These are phyloP conservation scores for Lumnitzera littorea DNA, from an alignment of 345 rosid genomes.

Conservation along the genomic window DNA sequence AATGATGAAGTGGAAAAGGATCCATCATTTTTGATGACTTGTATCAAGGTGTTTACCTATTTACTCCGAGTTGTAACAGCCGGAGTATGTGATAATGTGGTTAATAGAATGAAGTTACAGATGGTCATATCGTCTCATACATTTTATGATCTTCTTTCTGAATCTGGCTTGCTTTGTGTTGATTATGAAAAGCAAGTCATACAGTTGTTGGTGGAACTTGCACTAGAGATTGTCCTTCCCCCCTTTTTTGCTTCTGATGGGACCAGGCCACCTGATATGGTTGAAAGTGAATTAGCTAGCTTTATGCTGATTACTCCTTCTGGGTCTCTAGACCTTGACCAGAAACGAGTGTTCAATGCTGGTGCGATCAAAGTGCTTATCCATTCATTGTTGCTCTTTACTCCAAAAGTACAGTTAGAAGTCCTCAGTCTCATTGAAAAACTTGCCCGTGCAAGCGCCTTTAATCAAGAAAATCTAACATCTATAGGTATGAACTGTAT, in stretches of 20 bases:
- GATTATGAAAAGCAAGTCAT: slow-evolving; percentile 94
- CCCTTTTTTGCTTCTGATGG: slow-evolving; percentile 70
- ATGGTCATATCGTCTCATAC: slow-evolving; percentile 75
- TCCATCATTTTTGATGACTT: slow-evolving; percentile 45
- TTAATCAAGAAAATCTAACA: slow-evolving; percentile 92
- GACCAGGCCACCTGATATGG: slow-evolving; percentile 27
- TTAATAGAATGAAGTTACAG: slow-evolving; percentile 83
- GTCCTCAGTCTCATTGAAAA: slow-evolving; percentile 66
- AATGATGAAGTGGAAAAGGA: slow-evolving; percentile 51
- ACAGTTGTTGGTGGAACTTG: slow-evolving; percentile 86
- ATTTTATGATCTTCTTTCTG: slow-evolving; percentile 81
- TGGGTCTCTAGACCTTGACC: slow-evolving; percentile 60
- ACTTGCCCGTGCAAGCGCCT: slow-evolving; percentile 85
- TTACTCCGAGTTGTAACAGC: slow-evolving; percentile 83
- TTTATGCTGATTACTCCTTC: slow-evolving; percentile 52
- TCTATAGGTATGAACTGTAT: slow-evolving; percentile 66
- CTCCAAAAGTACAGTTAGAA: slow-evolving; percentile 91
- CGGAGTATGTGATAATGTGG: slow-evolving; percentile 69
- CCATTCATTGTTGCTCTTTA: slow-evolving; percentile 81
- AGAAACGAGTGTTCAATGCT: slow-evolving; percentile 87
- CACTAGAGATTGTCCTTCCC: slow-evolving; percentile 89
- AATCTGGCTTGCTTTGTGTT: slow-evolving; percentile 92
- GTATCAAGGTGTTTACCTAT: slow-evolving; percentile 71
- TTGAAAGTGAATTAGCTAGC: slow-evolving; percentile 37
- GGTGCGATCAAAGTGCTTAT: slow-evolving; percentile 80